These are phyloP conservation scores for Phaffia australis DNA, from an alignment of 768 basidiomycete species.

Conservation along the genomic window DNA sequence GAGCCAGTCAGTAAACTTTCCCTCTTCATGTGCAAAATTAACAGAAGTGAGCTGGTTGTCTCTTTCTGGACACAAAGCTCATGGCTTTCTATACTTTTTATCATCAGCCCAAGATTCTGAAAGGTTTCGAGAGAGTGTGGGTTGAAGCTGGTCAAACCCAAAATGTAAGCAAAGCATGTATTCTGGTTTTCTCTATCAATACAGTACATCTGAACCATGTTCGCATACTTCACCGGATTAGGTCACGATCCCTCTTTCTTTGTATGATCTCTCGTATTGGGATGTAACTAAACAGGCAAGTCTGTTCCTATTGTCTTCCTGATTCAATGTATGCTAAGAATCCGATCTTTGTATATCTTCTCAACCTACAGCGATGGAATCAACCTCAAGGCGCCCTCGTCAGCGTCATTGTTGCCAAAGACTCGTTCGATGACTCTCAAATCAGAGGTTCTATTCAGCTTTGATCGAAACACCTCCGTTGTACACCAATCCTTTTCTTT, in stretches of 20 bases:
- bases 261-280: constrained; percentile 15
- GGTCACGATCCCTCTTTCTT: constrained; percentile 10
- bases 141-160: constrained; percentile 35
- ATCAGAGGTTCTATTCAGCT: too few species aligned
- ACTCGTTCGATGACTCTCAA: constrained; percentile 9
- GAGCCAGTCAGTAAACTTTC: constrained; percentile 7
- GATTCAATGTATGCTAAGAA: neutral
- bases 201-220: constrained; percentile 35
- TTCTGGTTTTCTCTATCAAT: too few species aligned
- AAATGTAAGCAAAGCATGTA: constrained; percentile 43
- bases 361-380: constrained; percentile 5
- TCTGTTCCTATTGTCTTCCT: neutral
- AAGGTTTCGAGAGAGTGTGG: constrained; percentile 28
- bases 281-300: constrained; percentile 11
- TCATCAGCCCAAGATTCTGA: constrained; percentile 29
- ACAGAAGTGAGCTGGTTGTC: neutral
- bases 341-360: neutral
- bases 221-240: constrained; percentile 48
- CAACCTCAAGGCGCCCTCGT: constrained; percentile 13
- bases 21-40: neutral
- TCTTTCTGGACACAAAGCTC: neutral
- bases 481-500: too few species aligned
- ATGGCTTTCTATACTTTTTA: neutral
- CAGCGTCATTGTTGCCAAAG: constrained; percentile 4
- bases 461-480: too few species aligned